Conservation (phyloP, 2,329 filamentous ascomycete species). For the Aspergillus fumigatus region DNA sequence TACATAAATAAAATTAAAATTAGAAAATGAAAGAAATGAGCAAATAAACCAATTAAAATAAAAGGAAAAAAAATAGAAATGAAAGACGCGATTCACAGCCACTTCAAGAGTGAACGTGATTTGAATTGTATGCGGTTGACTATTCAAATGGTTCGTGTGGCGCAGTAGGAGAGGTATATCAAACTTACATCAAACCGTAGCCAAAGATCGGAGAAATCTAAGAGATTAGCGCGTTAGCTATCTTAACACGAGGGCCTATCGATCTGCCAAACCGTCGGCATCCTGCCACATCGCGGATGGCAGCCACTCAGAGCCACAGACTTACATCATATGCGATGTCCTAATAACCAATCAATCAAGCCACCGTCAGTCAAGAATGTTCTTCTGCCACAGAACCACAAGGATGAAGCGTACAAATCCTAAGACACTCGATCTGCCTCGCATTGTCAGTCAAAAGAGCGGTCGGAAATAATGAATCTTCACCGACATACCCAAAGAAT, state of each 20-base stretch:
- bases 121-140: constrained; percentile 25
- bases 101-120: constrained; percentile 31
- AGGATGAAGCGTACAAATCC: constrained; percentile 50
- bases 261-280: constrained; percentile 25
- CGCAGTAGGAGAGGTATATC: constrained; percentile 16
- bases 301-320: constrained; percentile 24
- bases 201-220: constrained; percentile 39
- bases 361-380: constrained; percentile 31
- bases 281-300: constrained; percentile 27
- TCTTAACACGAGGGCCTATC: constrained; percentile 37
- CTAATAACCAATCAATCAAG: constrained; percentile 38
- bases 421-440: constrained; percentile 48
- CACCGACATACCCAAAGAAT: constrained; percentile 52
- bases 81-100: not conserved
- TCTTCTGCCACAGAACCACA: constrained; percentile 5
- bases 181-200: constrained; percentile 36
- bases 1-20: not conserved
- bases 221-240: constrained; percentile 33
- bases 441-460: constrained; percentile 21
- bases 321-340: constrained; percentile 37
- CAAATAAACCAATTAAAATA: not conserved
- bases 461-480: constrained; percentile 13
- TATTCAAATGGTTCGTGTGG: constrained; percentile 15
- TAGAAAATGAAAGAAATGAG: not conserved
- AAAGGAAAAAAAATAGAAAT: not conserved